Evolutionary conservation across 306 rosid genomes (phyloP).

Genomic region (Corylus avellana): DNA sequence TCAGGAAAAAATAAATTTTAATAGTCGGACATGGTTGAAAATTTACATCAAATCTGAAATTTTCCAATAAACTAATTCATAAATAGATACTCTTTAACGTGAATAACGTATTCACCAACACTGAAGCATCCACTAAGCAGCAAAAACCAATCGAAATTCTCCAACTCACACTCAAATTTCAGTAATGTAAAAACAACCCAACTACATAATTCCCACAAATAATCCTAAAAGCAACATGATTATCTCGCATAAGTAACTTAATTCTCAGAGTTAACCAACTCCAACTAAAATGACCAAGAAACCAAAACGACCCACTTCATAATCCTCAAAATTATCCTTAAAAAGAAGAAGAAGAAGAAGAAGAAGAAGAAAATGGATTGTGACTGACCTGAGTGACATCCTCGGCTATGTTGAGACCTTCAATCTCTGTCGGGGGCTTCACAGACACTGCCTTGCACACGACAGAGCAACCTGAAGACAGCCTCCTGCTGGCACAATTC

Average conservation of each 20-base stretch:
- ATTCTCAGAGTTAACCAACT: neutral
- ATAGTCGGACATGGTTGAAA: neutral
- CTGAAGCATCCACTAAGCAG: neutral
- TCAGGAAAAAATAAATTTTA: too few species aligned
- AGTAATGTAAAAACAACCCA: neutral
- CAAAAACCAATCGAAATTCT: neutral
- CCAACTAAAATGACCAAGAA: neutral
- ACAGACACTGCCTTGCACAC: slow-evolving; percentile 74
- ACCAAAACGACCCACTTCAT: neutral
- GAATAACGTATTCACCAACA: neutral
- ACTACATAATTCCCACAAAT: neutral
- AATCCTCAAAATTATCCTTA: neutral
- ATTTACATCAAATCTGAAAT: neutral
- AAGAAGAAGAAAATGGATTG: neutral
- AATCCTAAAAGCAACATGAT: neutral
- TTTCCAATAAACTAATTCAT: neutral
- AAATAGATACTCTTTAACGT: neutral
- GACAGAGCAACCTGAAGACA: slow-evolving; percentile 37
- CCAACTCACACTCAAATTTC: neutral
- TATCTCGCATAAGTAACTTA: slow-evolving; percentile 4
- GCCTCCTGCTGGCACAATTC: slow-evolving; percentile 13
- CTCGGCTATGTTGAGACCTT: slow-evolving; percentile 90
- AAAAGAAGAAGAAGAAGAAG: neutral
- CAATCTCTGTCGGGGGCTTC: slow-evolving; percentile 52
- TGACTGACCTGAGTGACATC: slow-evolving; percentile 69